Conservation (phyloP, 495 filamentous ascomycete species). For the Jackrogersella minutella region DNA sequence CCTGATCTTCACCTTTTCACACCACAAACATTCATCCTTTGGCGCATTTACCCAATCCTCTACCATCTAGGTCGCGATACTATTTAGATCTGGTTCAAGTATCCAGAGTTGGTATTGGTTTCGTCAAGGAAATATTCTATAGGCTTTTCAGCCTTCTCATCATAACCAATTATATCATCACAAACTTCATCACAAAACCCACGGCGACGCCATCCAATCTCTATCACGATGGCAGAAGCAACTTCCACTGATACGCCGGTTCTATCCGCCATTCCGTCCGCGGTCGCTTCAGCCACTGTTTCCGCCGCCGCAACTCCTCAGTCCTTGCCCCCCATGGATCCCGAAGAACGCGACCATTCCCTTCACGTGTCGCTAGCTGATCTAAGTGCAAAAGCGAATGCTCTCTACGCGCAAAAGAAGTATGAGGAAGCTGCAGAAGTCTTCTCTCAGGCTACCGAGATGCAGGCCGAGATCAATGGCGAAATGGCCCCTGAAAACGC, state of each 20-base stretch:
- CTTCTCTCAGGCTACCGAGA: slow-evolving; percentile 85
- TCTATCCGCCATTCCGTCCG: slow-evolving; percentile 40
- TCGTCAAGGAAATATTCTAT: background rate
- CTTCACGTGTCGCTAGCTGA: slow-evolving; percentile 66
- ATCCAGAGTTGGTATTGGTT: background rate
- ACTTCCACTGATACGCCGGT: slow-evolving; percentile 39
- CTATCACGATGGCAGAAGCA: slow-evolving; percentile 40
- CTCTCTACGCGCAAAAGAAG: slow-evolving; percentile 81
- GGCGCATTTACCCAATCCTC: slow-evolving; percentile 2
- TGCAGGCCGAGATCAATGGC: slow-evolving; percentile 91
- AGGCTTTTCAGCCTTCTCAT: background rate
- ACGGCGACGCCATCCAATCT: background rate
- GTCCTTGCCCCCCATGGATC: slow-evolving; percentile 45
- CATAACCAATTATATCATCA: slow-evolving; percentile 1
- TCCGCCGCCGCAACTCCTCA: slow-evolving; percentile 41
- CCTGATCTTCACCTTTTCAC: slow-evolving; percentile 25
- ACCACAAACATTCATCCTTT: slow-evolving; percentile 2
- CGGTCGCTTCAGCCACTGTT: slow-evolving; percentile 35
- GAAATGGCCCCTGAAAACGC: slow-evolving; percentile 90
- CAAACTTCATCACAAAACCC: slow-evolving; percentile 1
- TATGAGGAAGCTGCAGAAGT: slow-evolving; percentile 83
- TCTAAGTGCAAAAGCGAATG: slow-evolving; percentile 62
- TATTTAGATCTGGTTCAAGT: background rate
- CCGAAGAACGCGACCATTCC: slow-evolving; percentile 53
- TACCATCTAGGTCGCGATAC: background rate